Base-by-base conservation (phyloP, 1,284 basidiomycete species). In the Ceratobasidium sp. region DNA sequence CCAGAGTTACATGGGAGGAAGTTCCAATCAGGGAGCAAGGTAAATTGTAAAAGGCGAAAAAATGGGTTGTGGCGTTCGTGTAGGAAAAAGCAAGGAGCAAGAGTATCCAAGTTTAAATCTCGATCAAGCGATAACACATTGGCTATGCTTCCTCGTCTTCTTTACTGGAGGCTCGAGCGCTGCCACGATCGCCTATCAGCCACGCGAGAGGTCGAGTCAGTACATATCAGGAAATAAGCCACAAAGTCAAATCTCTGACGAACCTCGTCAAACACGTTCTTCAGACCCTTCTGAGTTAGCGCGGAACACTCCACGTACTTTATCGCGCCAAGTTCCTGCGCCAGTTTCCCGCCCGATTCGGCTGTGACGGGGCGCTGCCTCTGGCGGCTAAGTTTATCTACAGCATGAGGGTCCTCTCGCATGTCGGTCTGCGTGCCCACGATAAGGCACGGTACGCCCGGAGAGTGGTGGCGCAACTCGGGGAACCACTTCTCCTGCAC, bases 401-500 rank as follows among this genome's bases (percentile, higher is more conserved):
- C 90, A 76, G 99, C 96, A 80, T 92, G 90, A 54, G 90, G 85
- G 83, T 99, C 98, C 81, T 98, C 97, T 81, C 98, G 89, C 84
- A 99, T 84, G 89, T 99, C 98, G 82, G 98, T 89, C 87, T 99
- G 98, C 48, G 98, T 99, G 78, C 98, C 97, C 74, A 99, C 97
- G 81, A 99, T 98, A 80, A 99, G 90, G 88, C 97, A 98, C 78
- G 97, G 97, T 74, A 99, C 97, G 75, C 97, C 97, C n/a, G 98
- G 98, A 88, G 98, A 99, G 84, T 99, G 97, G 84, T 99, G 97
- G 83, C 97, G 96, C 66, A 99, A 97, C 86, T 99, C 98, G 36
- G 97, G 97, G 89, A 99, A 98, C 97, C 97, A 99, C 84, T 99
- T 99, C 86, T 99, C 97, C 89, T 98, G 98, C 81, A 99, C 97